These are phyloP conservation scores for Neonectria sp. DNA, from an alignment of 2,329 filamentous ascomycete genomes.

Conservation along the genomic window DNA sequence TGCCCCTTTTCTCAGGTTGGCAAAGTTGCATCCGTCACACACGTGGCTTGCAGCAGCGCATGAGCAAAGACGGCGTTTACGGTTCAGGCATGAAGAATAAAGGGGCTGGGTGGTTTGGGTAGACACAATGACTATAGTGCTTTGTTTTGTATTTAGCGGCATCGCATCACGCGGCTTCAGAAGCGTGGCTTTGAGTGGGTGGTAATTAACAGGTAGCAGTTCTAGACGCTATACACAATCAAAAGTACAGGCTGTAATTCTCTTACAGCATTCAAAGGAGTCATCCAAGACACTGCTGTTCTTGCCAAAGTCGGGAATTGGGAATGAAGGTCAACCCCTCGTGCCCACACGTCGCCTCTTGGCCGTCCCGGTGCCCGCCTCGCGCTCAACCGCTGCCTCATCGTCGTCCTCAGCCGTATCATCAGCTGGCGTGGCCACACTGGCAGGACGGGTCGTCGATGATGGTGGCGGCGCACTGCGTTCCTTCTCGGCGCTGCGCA, in stretches of 20 bases:
- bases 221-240: conserved; percentile 46
- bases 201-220: conserved; percentile 45
- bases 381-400: conserved; percentile 61
- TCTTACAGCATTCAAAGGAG: conserved; percentile 30
- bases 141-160: conserved; percentile 19
- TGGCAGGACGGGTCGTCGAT: conserved; percentile 53
- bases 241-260: conserved; percentile 41
- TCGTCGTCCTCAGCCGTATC: conserved; percentile 66
- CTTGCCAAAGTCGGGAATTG: conserved; percentile 11
- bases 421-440: conserved; percentile 60
- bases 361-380: conserved; percentile 49
- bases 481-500: conserved; percentile 80
- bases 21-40: neutral
- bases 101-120: conserved; percentile 1
- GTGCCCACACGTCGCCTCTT: conserved; percentile 57
- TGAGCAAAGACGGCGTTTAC: conserved; percentile 23
- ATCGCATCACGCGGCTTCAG: conserved; percentile 19
- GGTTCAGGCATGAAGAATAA: conserved; percentile 2
- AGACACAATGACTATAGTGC: neutral
- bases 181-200: conserved; percentile 27
- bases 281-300: conserved; percentile 33
- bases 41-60: neutral
- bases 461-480: conserved; percentile 55
- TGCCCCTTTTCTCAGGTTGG: neutral
- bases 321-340: conserved; percentile 5